A percentile compares a stretch with the other conserved stretches of the same genome.
Evolutionary conservation across 805 yeast genomes (phyloP).

Genomic region (Cyberlindnera japonica): DNA sequence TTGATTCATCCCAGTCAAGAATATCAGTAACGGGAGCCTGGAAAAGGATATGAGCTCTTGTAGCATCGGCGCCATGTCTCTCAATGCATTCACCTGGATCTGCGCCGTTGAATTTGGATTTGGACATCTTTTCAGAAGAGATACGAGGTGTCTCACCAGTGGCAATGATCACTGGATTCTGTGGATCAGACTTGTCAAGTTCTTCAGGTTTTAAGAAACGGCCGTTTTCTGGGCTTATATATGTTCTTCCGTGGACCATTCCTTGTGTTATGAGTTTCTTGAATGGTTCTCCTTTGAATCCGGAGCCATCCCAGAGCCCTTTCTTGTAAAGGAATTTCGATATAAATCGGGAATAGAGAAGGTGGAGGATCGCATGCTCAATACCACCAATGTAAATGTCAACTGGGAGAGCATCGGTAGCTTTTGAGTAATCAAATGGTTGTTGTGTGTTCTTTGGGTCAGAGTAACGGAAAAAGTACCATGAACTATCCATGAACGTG

Average conservation of each 20-base stretch:
- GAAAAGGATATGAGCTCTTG: slow-evolving; percentile 88
- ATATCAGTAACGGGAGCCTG: slow-evolving; percentile 85
- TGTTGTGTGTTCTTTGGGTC: slow-evolving; percentile 59
- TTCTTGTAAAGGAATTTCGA: slow-evolving; percentile 69
- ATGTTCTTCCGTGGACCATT: slow-evolving; percentile 95
- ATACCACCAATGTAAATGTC: slow-evolving; percentile 93
- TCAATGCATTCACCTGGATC: slow-evolving; percentile 77
- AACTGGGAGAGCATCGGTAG: slow-evolving; percentile 65
- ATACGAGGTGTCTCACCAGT: slow-evolving; percentile 51
- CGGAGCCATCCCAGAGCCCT: slow-evolving; percentile 65
- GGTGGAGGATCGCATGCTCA: slow-evolving; percentile 93
- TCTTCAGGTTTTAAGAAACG: slow-evolving; percentile 79
- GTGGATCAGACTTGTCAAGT: slow-evolving; percentile 41
- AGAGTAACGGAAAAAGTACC: slow-evolving; percentile 86
- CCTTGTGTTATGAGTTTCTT: slow-evolving; percentile 84
- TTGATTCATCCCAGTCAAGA: slow-evolving; percentile 85
- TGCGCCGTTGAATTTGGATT: slow-evolving; percentile 91
- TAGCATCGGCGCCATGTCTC: slow-evolving; percentile 87
- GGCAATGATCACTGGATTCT: slow-evolving; percentile 42
- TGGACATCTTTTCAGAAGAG: slow-evolving; percentile 90
- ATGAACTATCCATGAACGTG: slow-evolving; percentile 95
- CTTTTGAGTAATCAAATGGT: slow-evolving; percentile 53
- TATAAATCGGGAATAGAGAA: slow-evolving; percentile 81
- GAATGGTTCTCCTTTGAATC: slow-evolving; percentile 73
- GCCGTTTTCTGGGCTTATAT: slow-evolving; percentile 64